Evolutionary conservation across 169 alveolate species (phyloP).

Genomic region (Cyclospora cayetanensis): DNA sequence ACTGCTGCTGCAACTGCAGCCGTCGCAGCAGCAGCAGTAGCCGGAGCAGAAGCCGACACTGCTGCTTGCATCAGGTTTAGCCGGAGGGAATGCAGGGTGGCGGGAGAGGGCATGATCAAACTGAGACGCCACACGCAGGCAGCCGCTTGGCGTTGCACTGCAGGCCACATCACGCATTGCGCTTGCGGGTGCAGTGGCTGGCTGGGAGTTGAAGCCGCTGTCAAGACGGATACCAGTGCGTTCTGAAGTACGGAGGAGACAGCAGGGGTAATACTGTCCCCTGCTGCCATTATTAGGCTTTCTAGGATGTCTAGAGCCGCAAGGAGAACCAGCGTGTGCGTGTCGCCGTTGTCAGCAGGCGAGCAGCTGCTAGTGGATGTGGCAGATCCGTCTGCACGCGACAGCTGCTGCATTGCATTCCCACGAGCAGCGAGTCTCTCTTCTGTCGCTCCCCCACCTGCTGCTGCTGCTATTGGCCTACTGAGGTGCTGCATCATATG

Average conservation of each 20-base stretch:
- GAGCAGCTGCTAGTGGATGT: conserved; percentile 26
- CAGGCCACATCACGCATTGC: conserved; percentile 38
- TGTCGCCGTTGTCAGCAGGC: not conserved
- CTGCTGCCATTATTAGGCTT: not conserved
- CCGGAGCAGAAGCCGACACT: not conserved
- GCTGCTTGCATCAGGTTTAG: conserved; percentile 29
- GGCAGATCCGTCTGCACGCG: not conserved
- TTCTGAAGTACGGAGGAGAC: not conserved
- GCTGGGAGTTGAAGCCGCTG: not conserved
- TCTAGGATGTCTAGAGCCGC: conserved; percentile 40
- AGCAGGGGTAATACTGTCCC: not conserved
- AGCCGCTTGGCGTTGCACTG: conserved; percentile 57
- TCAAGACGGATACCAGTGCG: not conserved
- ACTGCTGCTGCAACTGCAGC: too few relatives aligned
- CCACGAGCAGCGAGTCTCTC: not conserved
- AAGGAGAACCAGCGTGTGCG: conserved; percentile 44
- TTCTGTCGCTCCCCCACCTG: conserved; percentile 7
- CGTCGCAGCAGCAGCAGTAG: conserved; percentile 6
- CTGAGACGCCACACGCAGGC: conserved; percentile 54
- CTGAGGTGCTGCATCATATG: conserved; percentile 13
- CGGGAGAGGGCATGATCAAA: not conserved
- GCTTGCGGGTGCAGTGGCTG: conserved; percentile 24
- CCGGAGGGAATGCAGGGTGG: not conserved
- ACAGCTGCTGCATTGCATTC: not conserved
- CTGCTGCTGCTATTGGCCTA: conserved; percentile 60